Percentiles rank a stretch among this genome's conserved stretches.
phyloP scores from a whole-genome alignment of 306 rosid species.

The Amphicarpaea edgeworthii region DNA sequence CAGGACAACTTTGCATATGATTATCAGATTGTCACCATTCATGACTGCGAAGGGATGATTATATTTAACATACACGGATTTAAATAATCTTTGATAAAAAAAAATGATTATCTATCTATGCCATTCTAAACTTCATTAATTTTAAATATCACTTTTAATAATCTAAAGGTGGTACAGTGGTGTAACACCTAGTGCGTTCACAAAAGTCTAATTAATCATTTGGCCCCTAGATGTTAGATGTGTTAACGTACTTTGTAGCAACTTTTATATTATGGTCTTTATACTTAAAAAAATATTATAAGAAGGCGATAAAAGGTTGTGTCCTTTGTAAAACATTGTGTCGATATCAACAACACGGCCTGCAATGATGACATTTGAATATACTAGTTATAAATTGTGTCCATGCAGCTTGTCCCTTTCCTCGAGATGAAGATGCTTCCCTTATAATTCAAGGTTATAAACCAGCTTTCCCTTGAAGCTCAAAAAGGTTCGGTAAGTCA shows the following conservation, averaged over 20 bases:
- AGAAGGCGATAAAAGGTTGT: conserved; percentile 15
- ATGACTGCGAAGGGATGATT: conserved; percentile 44
- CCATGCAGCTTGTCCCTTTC: conserved; percentile 35
- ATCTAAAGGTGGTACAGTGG: too few species aligned
- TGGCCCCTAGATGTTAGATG: too few species aligned
- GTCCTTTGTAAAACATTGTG: conserved; percentile 31
- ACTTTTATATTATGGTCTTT: too few species aligned
- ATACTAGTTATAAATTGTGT: conserved; percentile 7
- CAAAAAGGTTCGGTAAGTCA: conserved; percentile 40
- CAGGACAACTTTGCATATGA: conserved; percentile 44
- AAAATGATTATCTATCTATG: neutral
- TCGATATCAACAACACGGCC: conserved; percentile 60
- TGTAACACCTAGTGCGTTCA: too few species aligned
- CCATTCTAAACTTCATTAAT: neutral
- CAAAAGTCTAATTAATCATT: neutral
- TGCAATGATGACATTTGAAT: conserved; percentile 46
- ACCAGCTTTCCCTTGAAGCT: conserved; percentile 11
- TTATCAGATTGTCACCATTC: conserved; percentile 34
- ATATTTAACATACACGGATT: conserved; percentile 3
- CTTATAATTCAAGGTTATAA: conserved; percentile 18
- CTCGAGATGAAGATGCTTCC: conserved; percentile 28
- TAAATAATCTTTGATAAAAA: too few species aligned
- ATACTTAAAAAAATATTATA: too few species aligned
- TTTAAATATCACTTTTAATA: neutral
- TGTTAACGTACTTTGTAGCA: too few species aligned